Conservation (phyloP, 2,329 filamentous ascomycete species). For the Hirsutella minnesotensis region DNA sequence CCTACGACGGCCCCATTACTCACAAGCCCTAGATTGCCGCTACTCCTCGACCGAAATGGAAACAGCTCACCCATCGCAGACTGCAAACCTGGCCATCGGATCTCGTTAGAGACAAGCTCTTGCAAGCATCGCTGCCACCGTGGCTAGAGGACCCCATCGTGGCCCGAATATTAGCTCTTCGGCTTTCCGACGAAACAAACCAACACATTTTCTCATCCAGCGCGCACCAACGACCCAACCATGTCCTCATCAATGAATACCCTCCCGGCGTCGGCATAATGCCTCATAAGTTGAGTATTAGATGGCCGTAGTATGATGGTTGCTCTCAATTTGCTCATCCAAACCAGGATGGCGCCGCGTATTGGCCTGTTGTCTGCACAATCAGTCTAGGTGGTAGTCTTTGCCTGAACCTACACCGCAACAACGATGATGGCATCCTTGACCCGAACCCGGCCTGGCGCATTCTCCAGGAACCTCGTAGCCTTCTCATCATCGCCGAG, state of each 20-base stretch:
- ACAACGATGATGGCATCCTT: conserved; percentile 47
- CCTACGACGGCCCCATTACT: background rate
- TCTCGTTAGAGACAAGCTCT: conserved; percentile 64
- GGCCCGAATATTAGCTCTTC: conserved; percentile 42
- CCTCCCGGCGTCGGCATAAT: conserved; percentile 83
- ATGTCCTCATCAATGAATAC: conserved; percentile 92
- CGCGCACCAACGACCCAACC: conserved; percentile 70
- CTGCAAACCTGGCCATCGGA: conserved; percentile 86
- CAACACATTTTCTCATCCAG: conserved; percentile 45
- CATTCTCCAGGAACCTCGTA: conserved; percentile 75
- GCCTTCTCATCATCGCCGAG: conserved; percentile 61
- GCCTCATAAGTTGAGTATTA: conserved; percentile 60
- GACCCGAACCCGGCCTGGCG: conserved; percentile 37
- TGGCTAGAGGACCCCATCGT: conserved; percentile 67
- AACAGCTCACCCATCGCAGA: conserved; percentile 73
- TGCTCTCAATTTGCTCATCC: conserved; percentile 19
- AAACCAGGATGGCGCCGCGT: conserved; percentile 63
- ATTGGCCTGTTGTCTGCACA: conserved; percentile 80
- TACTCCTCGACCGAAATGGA: conserved; percentile 71
- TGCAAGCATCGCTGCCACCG: conserved; percentile 59
- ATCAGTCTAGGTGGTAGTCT: conserved; percentile 71
- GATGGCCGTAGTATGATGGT: conserved; percentile 4
- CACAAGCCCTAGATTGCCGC: conserved; percentile 34
- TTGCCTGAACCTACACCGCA: conserved; percentile 65
- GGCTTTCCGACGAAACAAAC: conserved; percentile 16